Base-by-base conservation (phyloP, 177 flowering plant species). In the Vitis hybrid region DNA sequence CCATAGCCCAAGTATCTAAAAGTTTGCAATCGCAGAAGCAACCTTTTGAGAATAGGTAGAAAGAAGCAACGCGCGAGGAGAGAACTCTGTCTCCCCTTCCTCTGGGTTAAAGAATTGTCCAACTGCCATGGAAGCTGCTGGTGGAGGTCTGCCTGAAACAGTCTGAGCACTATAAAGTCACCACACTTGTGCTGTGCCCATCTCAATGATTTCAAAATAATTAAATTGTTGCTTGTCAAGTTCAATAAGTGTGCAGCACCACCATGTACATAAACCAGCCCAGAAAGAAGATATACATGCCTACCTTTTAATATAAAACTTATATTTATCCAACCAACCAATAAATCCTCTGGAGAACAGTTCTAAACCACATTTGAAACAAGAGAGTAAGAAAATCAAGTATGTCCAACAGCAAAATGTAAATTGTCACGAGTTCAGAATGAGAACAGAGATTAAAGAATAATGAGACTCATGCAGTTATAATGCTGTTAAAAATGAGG, bases 91-190 rank as follows among this genome's bases (percentile, higher is more conserved):
- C 71, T 79, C 58, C 62, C 97, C 98, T 70, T 88, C 97, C 64
- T 82, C 75, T 55, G 93, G 97, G 80, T 88, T 85, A 78, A 89
- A 90, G 81, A 96, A 96, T 76, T 96, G 99, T 61, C 99, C 99
- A 75, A 96, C 99, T 83, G 94, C 99, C 99, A 96, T 96, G 65
- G 98, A 93, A 72, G 90, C 86, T 72, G 93, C 97, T 14, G 98
- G 98, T 49, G 99, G 97, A 77, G 99, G 98, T 80, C 95, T 85
- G 53, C 98, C 99, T 76, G 98, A 92, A 70, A 94, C 71, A 77
- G 88, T 81, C 99, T 96, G 92, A 78, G 12, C 59, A 83, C 57
- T 50, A 78, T 22, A 74, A 68, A 51, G 59, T 71, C 72, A 71
- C 19, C 52, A 60, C 60, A 56, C 39, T 45, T 21, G 16, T 69